Conservation (phyloP, 1,284 basidiomycete genomes). For the Naganishia liquefaciens region DNA sequence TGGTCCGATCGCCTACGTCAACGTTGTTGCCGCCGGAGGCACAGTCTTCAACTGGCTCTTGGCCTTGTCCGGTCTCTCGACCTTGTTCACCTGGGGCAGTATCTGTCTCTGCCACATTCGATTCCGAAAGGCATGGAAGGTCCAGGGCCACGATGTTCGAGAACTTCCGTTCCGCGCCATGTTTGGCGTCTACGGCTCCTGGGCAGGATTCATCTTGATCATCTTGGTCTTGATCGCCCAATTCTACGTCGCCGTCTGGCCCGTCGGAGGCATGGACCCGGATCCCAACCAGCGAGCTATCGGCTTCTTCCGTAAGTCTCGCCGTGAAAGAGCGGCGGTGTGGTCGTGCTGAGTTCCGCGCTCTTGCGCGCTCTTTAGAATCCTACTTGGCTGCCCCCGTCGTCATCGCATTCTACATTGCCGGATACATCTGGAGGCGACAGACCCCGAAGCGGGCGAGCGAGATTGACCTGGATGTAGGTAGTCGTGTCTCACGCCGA, state of each 20-base stretch:
- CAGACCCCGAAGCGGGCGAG: constrained; percentile 44
- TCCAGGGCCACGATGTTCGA: constrained; percentile 55
- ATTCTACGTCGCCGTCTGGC: constrained; percentile 49
- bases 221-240: constrained; percentile 48
- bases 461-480: constrained; percentile 53
- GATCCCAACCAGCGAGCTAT: constrained; percentile 45
- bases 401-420: constrained; percentile 48
- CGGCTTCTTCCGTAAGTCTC: constrained; percentile 52
- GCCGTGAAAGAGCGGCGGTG: neutral
- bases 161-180: constrained; percentile 58
- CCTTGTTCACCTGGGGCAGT: constrained; percentile 57
- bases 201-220: constrained; percentile 52
- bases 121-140: constrained; percentile 57
- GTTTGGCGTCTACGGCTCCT: constrained; percentile 56
- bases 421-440: constrained; percentile 50
- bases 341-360: neutral
- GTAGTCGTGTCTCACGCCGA: too few species aligned
- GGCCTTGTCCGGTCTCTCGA: constrained; percentile 57
- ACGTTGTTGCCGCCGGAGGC: constrained; percentile 39
- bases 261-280: constrained; percentile 43
- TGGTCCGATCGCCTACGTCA: constrained; percentile 53
- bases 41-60: constrained; percentile 56
- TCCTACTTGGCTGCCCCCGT: constrained; percentile 54
- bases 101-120: constrained; percentile 50
- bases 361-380: constrained; percentile 35